Base-by-base conservation (phyloP, 352 stramenopile species). In the Phytophthora macrochlamydospora region DNA sequence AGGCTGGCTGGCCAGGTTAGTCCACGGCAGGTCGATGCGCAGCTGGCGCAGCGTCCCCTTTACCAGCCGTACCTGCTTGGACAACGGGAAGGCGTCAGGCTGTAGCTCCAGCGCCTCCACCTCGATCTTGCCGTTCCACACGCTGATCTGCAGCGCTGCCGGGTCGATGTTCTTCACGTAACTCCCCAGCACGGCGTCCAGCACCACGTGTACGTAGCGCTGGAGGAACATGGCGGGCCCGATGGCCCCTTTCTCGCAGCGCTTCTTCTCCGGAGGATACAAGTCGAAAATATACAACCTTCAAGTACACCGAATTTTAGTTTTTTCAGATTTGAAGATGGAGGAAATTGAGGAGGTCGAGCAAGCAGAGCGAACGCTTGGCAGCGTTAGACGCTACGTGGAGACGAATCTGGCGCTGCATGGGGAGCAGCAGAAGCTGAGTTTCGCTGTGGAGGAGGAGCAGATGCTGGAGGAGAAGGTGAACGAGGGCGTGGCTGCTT, bases 101-200 rank as follows among this genome's bases (percentile, higher is more conserved):
- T 89, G 81, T 31, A 93, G 70, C 79, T 95, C 87, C 35, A 95
- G 80, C 8, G 85, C 75, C 45, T 93, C 85, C 44, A 95, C 75
- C 74, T 93, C 83, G 62, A 95, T 89, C 77, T 92, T 85, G 46
- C 87, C 87, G 57, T 89, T 93, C 87, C 87, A 95, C 9, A 95
- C 80, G 68, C 81, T 91, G 75, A 95, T 92, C 73, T 91, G 83
- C 42, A 95, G 73, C 51, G 85, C 77, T 54, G 90, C 81, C n/a
- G 87, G 83, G 65, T 95, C 87, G 61, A 93, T 91, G 75, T 95
- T 91, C 75, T 93, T 93, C 13, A 95, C 83, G 62, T 95, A 95
- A 61, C 72, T 87, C 40, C 87, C 87, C 50, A 95, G 81, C 56
- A 95, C 79, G 11, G 85, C 85, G 56, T 95, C 85, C 69, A 95